These are phyloP conservation scores for Desmodesmus armatus DNA, from an alignment of 139 green algal species.

Conservation along the genomic window DNA sequence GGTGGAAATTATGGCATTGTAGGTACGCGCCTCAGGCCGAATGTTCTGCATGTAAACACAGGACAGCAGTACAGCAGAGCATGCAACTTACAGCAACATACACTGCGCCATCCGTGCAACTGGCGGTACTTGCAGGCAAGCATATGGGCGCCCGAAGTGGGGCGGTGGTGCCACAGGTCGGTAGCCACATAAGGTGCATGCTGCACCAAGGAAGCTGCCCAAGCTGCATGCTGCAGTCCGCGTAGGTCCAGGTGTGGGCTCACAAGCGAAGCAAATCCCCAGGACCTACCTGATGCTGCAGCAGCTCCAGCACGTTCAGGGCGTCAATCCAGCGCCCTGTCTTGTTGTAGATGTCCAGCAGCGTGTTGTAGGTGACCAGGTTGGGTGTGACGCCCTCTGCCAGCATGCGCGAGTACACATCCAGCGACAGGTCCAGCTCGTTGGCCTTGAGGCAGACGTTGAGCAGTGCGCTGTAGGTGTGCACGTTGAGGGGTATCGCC, in stretches of 20 bases:
- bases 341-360: conserved; percentile 67
- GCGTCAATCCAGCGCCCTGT: conserved; percentile 66
- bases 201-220: background rate
- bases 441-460: conserved; percentile 54
- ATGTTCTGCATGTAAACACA: conserved; percentile 64
- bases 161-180: background rate
- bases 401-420: conserved; percentile 69
- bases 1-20: conserved; percentile 80
- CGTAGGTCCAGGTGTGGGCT: background rate
- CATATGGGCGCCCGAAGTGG: too few relatives aligned
- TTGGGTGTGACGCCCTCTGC: conserved; percentile 64
- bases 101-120: too few relatives aligned
- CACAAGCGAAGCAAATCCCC: background rate
- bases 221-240: background rate
- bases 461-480: conserved; percentile 70
- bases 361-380: conserved; percentile 62
- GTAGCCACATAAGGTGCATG: background rate
- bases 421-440: conserved; percentile 56
- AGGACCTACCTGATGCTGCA: conserved; percentile 39
- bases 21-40: conserved; percentile 75
- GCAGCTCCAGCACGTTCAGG: conserved; percentile 49
- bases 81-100: too few relatives aligned
- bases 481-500: conserved; percentile 69
- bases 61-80: too few relatives aligned
- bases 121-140: too few relatives aligned